Evolutionary conservation across 2,329 filamentous ascomycete species (phyloP).

Genomic region (Nemania abortiva): DNA sequence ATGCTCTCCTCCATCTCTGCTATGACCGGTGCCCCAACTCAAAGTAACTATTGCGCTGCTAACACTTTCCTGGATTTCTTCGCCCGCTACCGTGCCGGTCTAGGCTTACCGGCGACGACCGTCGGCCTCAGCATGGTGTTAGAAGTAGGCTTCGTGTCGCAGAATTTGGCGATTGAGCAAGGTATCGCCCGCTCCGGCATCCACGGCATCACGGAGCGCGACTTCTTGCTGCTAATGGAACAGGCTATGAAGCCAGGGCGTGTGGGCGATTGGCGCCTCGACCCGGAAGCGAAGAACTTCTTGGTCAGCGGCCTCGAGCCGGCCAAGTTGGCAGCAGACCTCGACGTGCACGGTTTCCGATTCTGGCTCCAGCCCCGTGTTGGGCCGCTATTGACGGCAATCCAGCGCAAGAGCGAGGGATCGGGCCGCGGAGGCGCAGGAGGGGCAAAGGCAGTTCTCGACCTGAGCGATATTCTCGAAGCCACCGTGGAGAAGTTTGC

Average conservation of each 20-base stretch:
- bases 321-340: slow-evolving; percentile 30
- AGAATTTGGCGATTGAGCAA: slow-evolving; percentile 35
- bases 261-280: slow-evolving; percentile 30
- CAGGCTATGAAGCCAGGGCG: slow-evolving; percentile 34
- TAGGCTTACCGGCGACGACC: slow-evolving; percentile 29
- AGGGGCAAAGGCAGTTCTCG: slow-evolving; percentile 29
- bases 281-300: slow-evolving; percentile 34
- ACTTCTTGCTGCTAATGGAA: slow-evolving; percentile 37
- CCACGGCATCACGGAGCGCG: slow-evolving; percentile 36
- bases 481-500: slow-evolving; percentile 37
- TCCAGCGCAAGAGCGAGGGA: slow-evolving; percentile 31
- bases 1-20: slow-evolving; percentile 51
- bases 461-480: slow-evolving; percentile 27
- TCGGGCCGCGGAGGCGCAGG: slow-evolving; percentile 31
- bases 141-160: slow-evolving; percentile 35
- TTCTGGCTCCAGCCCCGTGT: slow-evolving; percentile 37
- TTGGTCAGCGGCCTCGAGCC: slow-evolving; percentile 38
- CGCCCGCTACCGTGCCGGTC: slow-evolving; percentile 28
- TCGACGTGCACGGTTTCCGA: slow-evolving; percentile 35
- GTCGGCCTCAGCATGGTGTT: slow-evolving; percentile 38
- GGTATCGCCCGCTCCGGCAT: slow-evolving; percentile 36
- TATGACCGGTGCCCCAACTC: slow-evolving; percentile 48
- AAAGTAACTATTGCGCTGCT: slow-evolving; percentile 51
- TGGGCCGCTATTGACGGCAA: slow-evolving; percentile 31
- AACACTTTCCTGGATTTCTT: slow-evolving; percentile 35